phyloP scores from a whole-genome alignment of 768 basidiomycete species.

The Chalciporus chontae region DNA sequence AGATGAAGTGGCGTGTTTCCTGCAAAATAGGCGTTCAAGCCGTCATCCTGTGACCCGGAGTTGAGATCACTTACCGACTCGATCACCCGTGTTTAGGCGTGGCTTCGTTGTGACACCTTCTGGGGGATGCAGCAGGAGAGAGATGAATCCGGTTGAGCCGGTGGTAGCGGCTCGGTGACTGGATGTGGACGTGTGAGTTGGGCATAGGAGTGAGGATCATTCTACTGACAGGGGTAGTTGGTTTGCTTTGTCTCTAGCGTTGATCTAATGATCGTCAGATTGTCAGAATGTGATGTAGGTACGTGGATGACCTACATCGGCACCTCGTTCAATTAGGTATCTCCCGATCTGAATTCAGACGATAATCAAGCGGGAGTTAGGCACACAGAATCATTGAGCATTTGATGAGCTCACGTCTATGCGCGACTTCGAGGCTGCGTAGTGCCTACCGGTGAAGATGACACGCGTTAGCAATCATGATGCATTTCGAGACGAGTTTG shows the following conservation, averaged over 20 bases:
- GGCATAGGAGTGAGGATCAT: not conserved
- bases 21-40: constrained; percentile 28
- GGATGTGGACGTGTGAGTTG: constrained; percentile 6
- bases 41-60: not conserved
- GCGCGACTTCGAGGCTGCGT: constrained; percentile 89
- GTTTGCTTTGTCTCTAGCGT: constrained; percentile 89
- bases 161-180: constrained; percentile 97
- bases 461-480: constrained; percentile 5
- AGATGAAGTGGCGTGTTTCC: constrained; percentile 97
- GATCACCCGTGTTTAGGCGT: constrained; percentile 82
- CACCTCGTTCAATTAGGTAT: constrained; percentile 80
- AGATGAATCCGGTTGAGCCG: constrained; percentile 87
- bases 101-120: constrained; percentile 62
- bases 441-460: constrained; percentile 55
- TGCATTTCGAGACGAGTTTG: not conserved
- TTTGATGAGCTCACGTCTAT: constrained; percentile 56
- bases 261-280: constrained; percentile 63
- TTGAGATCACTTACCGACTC: constrained; percentile 50
- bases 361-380: constrained; percentile 24
- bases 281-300: constrained; percentile 26
- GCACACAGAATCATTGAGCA: constrained; percentile 19
- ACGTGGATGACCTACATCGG: constrained; percentile 66
- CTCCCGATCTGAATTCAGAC: constrained; percentile 69
- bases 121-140: constrained; percentile 82
- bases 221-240: constrained; percentile 77